Base-by-base conservation (phyloP, 177 flowering plant species). In the Tripterygium wilfordii region DNA sequence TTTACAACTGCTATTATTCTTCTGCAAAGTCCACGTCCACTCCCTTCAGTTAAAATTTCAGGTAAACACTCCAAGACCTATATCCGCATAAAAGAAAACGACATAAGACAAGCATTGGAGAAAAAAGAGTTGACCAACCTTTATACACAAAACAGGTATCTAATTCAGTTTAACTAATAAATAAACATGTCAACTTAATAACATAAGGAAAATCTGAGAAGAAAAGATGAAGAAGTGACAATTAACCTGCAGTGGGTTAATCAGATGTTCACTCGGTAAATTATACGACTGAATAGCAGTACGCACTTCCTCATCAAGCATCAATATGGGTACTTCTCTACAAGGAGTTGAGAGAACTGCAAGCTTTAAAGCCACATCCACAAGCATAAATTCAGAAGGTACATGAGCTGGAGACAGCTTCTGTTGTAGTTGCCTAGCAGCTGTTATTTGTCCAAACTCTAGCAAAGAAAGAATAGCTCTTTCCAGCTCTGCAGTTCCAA, bases 361-460 rank as follows among this genome's bases (percentile, higher is more conserved):
- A 65, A 89, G 78, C 70, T 79, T 85, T 39, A 94, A 58, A 51
- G 96, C 82, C 66, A 71, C 80, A 76, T 89, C 96, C 26, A 87
- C 79, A 49, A 94, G 64, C 18, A 51, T 21, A 45, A 94, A 78
- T 51, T 94, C 97, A 50, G 75, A 60, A 42, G 99, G 97, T 21
- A 65, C 55, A 28, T 77, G 54, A 14, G 61, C 69, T 32, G 97
- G 91, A 60, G 96, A 87, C 16, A 94, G 65, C 74, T 94, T 94
- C 45, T 79, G 70, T 38, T 89, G 99, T 46, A 94, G 99, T 64
- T 94, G 99, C 70, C 76, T 80, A 36, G 99, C 88, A 53, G 99
- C 99, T 49, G 88, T 54, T 40, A 82, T 66, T 72, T 94, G 99
- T 42, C 99, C 99, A 78, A 94, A 84, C 68, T 94, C 99, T 60